Evolutionary conservation across 2,329 filamentous ascomycete genomes (phyloP).

Genomic region (Talaromyces sp.): DNA sequence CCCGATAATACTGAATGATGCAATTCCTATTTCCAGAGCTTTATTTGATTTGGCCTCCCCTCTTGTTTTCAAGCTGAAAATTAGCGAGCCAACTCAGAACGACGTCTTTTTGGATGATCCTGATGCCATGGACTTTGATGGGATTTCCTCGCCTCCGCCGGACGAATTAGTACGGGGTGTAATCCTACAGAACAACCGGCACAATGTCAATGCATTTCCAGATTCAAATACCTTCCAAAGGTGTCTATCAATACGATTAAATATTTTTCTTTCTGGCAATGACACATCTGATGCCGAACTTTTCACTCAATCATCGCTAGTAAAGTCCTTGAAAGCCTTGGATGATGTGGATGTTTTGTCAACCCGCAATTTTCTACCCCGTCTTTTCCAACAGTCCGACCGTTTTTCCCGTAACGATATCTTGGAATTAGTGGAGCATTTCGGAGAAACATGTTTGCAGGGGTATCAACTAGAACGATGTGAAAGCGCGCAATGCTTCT

Average conservation of each 20-base stretch:
- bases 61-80: constrained; percentile 33
- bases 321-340: constrained; percentile 37
- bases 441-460: constrained; percentile 49
- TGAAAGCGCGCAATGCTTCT: constrained; percentile 67
- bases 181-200: constrained; percentile 32
- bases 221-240: constrained; percentile 37
- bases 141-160: constrained; percentile 30
- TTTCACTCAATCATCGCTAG: constrained; percentile 20
- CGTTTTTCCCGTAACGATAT: constrained; percentile 35
- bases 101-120: constrained; percentile 18
- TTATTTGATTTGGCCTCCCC: constrained; percentile 28
- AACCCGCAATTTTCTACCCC: constrained; percentile 30
- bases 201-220: constrained; percentile 30
- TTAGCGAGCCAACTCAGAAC: constrained; percentile 25
- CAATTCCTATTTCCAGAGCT: constrained; percentile 24
- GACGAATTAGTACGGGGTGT: constrained; percentile 24
- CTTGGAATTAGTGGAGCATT: constrained; percentile 45
- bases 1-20: constrained; percentile 20
- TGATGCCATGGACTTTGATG: constrained; percentile 46
- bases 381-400: constrained; percentile 31
- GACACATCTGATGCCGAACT: neutral
- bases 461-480: constrained; percentile 65
- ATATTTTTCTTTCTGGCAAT: constrained; percentile 25
- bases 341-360: constrained; percentile 39
- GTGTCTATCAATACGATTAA: constrained; percentile 35